Evolutionary conservation across 75 land plant species (phyloP).

Genomic region (Cryptomeria japonica): DNA sequence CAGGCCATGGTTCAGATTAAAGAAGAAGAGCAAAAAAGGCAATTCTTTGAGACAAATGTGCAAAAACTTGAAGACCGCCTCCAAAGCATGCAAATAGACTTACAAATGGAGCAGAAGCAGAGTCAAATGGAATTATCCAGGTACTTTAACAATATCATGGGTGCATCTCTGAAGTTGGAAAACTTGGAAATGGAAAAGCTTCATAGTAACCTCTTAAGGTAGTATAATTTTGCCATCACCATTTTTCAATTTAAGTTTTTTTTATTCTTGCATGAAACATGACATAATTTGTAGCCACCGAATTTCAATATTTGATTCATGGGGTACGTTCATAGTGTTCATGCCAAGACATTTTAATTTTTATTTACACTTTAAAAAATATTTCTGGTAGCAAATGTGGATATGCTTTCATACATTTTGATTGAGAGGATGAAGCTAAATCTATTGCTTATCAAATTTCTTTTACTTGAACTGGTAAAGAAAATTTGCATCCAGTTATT

Average conservation of each 20-base stretch:
- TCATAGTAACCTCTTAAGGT: neutral
- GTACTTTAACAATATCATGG: neutral
- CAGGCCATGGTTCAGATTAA: neutral
- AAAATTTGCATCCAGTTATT: neutral
- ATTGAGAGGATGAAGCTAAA: neutral
- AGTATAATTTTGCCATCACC: neutral
- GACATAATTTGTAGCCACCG: neutral
- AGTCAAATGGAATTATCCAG: slow-evolving; percentile 3
- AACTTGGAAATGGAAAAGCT: slow-evolving; percentile 2
- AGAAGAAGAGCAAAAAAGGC: neutral
- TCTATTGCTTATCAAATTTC: neutral
- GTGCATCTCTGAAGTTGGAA: slow-evolving; percentile 6
- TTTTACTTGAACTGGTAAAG: neutral
- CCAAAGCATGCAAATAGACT: neutral
- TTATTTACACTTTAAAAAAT: neutral
- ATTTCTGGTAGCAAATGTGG: neutral
- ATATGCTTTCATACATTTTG: neutral
- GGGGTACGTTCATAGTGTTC: neutral
- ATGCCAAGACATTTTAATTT: neutral
- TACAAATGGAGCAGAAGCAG: neutral
- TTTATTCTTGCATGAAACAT: neutral
- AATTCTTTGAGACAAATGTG: slow-evolving; percentile 5
- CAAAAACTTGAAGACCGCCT: slow-evolving; percentile 4
- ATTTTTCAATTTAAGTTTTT: neutral
- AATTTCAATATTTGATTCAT: neutral